Evolutionary conservation across 768 basidiomycete genomes (phyloP), one percentile per base, ranked within the genome.

Genomic region (Candolleomyces efflorescens): DNA sequence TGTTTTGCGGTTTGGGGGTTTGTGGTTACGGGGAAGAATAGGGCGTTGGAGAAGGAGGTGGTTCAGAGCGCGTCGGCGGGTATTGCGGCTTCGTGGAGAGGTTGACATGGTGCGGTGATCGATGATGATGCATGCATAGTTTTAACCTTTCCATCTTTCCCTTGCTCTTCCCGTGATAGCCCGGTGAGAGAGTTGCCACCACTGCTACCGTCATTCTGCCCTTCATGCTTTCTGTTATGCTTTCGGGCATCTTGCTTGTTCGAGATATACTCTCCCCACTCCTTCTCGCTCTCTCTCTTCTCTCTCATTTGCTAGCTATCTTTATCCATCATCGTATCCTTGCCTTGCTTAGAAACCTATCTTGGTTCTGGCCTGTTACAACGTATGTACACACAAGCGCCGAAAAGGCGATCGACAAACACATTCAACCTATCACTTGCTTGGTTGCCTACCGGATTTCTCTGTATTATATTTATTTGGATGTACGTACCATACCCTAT

Each of bases 1-100:
- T 66, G 72, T 50, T 69, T 85, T 58, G 81, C 84, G 2, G 67
- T 73, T 26, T 82, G 82, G 78, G 83, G 79, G 24, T 75, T 82
- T 59, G 58, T 62, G 54, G 64, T 68, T 57, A 51, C 69, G 61
- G 57, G 67, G 46, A 53, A 56, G 27, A 49, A 60, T 23, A 37
- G 51, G 20, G 32, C 22, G 0, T 18, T 24, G 26, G 20, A 51
- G 36, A 53, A 17, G 23, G 51, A 17, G 39, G n/a, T 41, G 24
- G 11, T 11, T 4, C 17, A 24, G 55, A 44, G 38, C 41, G 55
- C 22, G 38, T 58, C 36, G 44, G 45, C 6, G 18, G 18, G 51
- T 36, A 17, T 9, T 17, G 32, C 26, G 18, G 51, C 18, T 36
- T 37, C 26, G 26, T 15, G n/a, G 26, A 48, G 46, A 48, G 46